Evolutionary conservation across 345 rosid species (phyloP).

Genomic region (Pseudoturritis turrita): DNA sequence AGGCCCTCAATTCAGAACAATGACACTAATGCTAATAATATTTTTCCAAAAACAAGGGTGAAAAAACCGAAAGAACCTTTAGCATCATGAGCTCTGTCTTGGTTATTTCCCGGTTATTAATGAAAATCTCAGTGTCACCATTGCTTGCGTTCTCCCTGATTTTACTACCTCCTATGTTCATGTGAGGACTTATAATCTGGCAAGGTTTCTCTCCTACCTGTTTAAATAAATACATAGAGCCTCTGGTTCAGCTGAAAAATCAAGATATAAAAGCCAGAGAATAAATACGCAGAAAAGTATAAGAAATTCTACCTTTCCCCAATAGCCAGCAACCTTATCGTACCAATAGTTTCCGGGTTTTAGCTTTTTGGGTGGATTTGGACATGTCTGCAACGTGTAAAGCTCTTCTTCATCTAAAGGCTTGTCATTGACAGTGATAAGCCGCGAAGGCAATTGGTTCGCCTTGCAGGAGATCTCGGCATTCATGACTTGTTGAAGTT

Average conservation of each 20-base stretch:
- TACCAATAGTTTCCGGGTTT: slow-evolving; percentile 87
- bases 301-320: slow-evolving; percentile 78
- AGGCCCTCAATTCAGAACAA: not conserved
- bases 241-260: slow-evolving; percentile 8
- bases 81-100: slow-evolving; percentile 57
- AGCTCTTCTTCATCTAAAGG: slow-evolving; percentile 49
- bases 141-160: slow-evolving; percentile 53
- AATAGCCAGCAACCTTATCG: slow-evolving; percentile 70
- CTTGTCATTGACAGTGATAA: slow-evolving; percentile 51
- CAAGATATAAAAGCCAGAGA: not conserved
- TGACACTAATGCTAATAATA: not conserved
- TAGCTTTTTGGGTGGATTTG: slow-evolving; percentile 66
- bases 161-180: slow-evolving; percentile 48
- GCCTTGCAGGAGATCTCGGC: slow-evolving; percentile 50
- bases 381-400: slow-evolving; percentile 47
- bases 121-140: slow-evolving; percentile 54
- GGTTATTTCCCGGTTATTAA: slow-evolving; percentile 72
- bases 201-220: slow-evolving; percentile 81
- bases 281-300: not conserved
- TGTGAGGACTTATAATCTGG: slow-evolving; percentile 58
- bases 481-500: slow-evolving; percentile 55
- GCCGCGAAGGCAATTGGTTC: slow-evolving; percentile 73
- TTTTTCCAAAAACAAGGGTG: slow-evolving; percentile 3
- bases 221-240: slow-evolving; percentile 11
- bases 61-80: slow-evolving; percentile 42